Conservation (phyloP, 352 stramenopile genomes). For the Aphanomyces cochlioides region DNA sequence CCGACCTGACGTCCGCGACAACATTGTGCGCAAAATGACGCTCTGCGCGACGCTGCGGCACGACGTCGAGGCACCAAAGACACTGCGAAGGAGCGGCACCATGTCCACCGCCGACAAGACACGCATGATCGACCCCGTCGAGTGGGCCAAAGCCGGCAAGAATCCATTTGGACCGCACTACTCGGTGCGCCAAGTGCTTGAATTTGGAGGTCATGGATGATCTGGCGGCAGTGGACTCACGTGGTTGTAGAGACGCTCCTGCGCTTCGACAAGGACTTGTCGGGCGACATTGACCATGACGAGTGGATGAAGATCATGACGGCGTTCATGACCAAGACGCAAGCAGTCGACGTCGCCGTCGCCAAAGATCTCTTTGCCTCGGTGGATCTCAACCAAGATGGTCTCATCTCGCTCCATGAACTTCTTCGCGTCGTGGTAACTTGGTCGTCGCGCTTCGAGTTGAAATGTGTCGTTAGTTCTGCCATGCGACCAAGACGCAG, state of each 20-base stretch:
- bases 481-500: slow-evolving; percentile 24
- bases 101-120: neutral
- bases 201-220: slow-evolving; percentile 41
- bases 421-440: slow-evolving; percentile 28
- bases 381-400: slow-evolving; percentile 26
- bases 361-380: slow-evolving; percentile 21
- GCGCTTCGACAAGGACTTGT: slow-evolving; percentile 54
- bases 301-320: slow-evolving; percentile 51
- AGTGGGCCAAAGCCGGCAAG: slow-evolving; percentile 10
- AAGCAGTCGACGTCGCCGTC: slow-evolving; percentile 19
- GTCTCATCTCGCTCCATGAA: slow-evolving; percentile 26
- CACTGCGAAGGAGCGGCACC: slow-evolving; percentile 1
- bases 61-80: slow-evolving; percentile 8
- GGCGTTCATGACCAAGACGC: slow-evolving; percentile 21
- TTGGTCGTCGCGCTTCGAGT: neutral
- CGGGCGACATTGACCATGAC: slow-evolving; percentile 48
- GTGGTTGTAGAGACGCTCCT: slow-evolving; percentile 33
- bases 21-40: slow-evolving; percentile 59
- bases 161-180: slow-evolving; percentile 59
- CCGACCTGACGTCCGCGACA: slow-evolving; percentile 24
- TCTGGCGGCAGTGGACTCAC: neutral
- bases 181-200: slow-evolving; percentile 52
- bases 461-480: slow-evolving; percentile 8
- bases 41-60: slow-evolving; percentile 45
- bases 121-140: neutral